These are phyloP conservation scores for Theobroma cacao DNA, from an alignment of 345 rosid genomes.

Conservation along the genomic window DNA sequence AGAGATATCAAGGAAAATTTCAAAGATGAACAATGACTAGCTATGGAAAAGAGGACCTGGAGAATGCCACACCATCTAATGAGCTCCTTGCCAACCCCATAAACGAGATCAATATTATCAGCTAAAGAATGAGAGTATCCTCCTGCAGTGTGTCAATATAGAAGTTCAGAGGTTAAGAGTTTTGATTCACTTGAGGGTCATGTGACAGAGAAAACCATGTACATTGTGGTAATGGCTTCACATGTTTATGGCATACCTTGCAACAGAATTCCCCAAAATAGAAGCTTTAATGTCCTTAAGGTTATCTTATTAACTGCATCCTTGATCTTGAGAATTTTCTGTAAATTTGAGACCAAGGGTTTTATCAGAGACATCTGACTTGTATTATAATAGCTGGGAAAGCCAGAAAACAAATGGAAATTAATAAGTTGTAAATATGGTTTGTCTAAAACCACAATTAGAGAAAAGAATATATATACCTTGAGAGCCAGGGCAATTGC, in stretches of 20 bases:
- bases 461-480: conserved; percentile 21
- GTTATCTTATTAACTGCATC: conserved; percentile 48
- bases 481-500: conserved; percentile 66
- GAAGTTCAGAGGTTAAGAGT: not conserved
- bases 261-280: conserved; percentile 64
- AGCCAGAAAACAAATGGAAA: not conserved
- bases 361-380: not conserved
- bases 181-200: too few relatives aligned
- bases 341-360: conserved; percentile 8
- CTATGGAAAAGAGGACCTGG: conserved; percentile 33
- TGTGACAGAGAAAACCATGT: not conserved
- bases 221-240: not conserved
- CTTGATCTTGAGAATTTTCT: conserved; percentile 43
- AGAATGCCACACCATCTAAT: conserved; percentile 71
- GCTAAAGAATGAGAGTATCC: conserved; percentile 66
- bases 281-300: conserved; percentile 61
- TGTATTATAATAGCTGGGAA: not conserved
- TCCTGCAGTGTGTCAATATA: conserved; percentile 28
- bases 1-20: not conserved
- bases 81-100: conserved; percentile 63
- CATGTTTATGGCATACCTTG: conserved; percentile 40
- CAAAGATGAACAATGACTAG: not conserved
- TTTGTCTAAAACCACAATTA: not conserved
- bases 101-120: conserved; percentile 28
- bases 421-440: not conserved